These are phyloP conservation scores for Evernia prunastri DNA, from an alignment of 495 filamentous ascomycete genomes.

Conservation along the genomic window DNA sequence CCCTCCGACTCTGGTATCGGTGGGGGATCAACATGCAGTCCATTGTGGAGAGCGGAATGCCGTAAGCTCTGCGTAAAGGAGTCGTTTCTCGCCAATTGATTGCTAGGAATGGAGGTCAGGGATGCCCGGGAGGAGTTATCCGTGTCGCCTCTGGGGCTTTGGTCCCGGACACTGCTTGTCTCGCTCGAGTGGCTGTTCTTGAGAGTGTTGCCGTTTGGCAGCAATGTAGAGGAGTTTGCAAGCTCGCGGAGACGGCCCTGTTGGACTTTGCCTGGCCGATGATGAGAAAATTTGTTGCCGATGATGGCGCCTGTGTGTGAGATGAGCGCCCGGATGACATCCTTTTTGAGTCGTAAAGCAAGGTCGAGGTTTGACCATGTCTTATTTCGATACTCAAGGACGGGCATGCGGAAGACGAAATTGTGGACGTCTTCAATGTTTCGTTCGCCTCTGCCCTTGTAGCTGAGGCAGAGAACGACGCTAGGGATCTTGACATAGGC, in stretches of 20 bases:
- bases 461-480: slow-evolving; percentile 90
- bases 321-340: slow-evolving; percentile 88
- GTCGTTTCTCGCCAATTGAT: slow-evolving; percentile 20
- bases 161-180: slow-evolving; percentile 23
- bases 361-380: slow-evolving; percentile 98
- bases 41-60: slow-evolving; percentile 1
- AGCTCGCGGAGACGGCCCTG: slow-evolving; percentile 75
- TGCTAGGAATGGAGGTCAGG: slow-evolving; percentile 6
- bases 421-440: slow-evolving; percentile 96
- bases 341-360: slow-evolving; percentile 83
- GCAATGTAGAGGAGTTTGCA: slow-evolving; percentile 47
- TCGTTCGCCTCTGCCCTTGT: slow-evolving; percentile 91
- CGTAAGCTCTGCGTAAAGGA: slow-evolving; percentile 23
- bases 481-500: slow-evolving; percentile 91
- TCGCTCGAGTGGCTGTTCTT: slow-evolving; percentile 28
- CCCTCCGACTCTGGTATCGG: slow-evolving; percentile 20
- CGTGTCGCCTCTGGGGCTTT: slow-evolving; percentile 13
- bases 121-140: slow-evolving; percentile 11
- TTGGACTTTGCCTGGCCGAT: slow-evolving; percentile 70
- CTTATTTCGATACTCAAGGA: slow-evolving; percentile 94
- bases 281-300: slow-evolving; percentile 90
- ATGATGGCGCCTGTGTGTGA: slow-evolving; percentile 94
- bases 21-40: slow-evolving; percentile 11
- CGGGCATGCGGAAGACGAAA: slow-evolving; percentile 92
- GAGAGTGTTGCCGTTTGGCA: slow-evolving; percentile 47